Percentiles rank a stretch among this genome's conserved stretches.
Evolutionary conservation across 495 filamentous ascomycete genomes (phyloP).

Genomic region (Hypomontagnella monticulosa): DNA sequence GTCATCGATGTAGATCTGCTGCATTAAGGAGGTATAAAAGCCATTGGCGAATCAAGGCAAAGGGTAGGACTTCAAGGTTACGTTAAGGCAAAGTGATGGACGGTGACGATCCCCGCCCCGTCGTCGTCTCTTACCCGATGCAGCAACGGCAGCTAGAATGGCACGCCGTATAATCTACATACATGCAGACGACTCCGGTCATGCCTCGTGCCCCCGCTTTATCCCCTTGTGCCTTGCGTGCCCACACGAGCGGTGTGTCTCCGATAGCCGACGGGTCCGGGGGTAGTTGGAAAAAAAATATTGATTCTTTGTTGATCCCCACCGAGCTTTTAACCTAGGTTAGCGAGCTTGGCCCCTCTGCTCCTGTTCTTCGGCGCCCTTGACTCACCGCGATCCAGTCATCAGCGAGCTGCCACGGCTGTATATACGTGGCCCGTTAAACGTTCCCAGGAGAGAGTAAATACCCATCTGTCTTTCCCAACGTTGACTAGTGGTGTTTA

Average conservation of each 20-base stretch:
- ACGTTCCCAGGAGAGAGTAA: too few species aligned
- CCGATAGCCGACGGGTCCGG: slow-evolving; percentile 25
- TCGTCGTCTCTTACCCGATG: slow-evolving; percentile 8
- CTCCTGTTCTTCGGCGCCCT: too few species aligned
- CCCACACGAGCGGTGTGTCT: slow-evolving; percentile 1
- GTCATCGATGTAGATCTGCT: neutral
- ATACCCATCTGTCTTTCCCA: too few species aligned
- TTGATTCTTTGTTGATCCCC: neutral
- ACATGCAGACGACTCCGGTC: neutral
- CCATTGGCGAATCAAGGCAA: slow-evolving; percentile 8
- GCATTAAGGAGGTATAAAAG: neutral
- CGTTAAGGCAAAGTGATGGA: neutral
- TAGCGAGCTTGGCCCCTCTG: too few species aligned
- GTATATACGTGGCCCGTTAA: too few species aligned
- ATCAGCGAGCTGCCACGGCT: too few species aligned
- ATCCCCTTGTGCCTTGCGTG: slow-evolving; percentile 5
- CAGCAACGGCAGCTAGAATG: neutral
- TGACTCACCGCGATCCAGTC: too few species aligned
- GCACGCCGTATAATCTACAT: slow-evolving; percentile 10
- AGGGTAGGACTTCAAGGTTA: neutral
- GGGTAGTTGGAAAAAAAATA: neutral
- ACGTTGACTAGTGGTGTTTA: too few species aligned
- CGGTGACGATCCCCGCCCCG: slow-evolving; percentile 4
- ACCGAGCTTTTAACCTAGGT: too few species aligned
- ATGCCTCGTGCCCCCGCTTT: slow-evolving; percentile 18